Conservation (phyloP, 129 eudicot genomes). For the Tagetes patula region DNA sequence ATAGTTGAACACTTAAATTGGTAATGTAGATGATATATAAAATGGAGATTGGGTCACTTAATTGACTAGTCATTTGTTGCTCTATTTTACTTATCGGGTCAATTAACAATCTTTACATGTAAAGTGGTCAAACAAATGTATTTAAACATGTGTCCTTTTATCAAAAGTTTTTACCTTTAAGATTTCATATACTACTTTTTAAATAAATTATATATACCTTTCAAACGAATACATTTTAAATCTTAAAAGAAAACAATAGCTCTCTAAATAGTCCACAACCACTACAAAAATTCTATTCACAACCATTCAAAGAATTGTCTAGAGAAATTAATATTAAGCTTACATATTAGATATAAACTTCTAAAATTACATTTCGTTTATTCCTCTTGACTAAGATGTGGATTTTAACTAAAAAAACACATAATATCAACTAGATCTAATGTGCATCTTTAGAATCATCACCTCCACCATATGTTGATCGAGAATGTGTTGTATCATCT, state of each 20-base stretch:
- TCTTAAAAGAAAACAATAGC: not conserved
- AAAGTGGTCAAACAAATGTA: not conserved
- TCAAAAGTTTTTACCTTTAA: not conserved
- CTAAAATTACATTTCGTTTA: not conserved
- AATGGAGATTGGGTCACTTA: too few species aligned
- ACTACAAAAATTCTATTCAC: not conserved
- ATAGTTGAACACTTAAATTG: too few species aligned
- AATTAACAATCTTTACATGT: not conserved
- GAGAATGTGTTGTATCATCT: conserved; percentile 18
- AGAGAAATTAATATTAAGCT: not conserved
- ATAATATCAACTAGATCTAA: not conserved
- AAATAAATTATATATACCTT: too few species aligned
- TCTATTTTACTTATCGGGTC: not conserved
- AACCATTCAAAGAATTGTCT: not conserved
- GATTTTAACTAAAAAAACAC: not conserved
- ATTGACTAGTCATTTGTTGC: not conserved
- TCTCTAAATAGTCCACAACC: not conserved
- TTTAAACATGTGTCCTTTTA: not conserved
- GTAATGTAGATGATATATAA: too few species aligned
- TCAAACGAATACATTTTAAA: too few species aligned
- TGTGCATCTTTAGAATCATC: not conserved
- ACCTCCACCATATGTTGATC: not conserved
- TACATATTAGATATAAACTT: not conserved
- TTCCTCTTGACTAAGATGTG: not conserved
- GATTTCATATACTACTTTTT: not conserved